These are phyloP conservation scores for Diaporthe amygdali DNA, from an alignment of 2,329 filamentous ascomycete genomes.

Conservation along the genomic window DNA sequence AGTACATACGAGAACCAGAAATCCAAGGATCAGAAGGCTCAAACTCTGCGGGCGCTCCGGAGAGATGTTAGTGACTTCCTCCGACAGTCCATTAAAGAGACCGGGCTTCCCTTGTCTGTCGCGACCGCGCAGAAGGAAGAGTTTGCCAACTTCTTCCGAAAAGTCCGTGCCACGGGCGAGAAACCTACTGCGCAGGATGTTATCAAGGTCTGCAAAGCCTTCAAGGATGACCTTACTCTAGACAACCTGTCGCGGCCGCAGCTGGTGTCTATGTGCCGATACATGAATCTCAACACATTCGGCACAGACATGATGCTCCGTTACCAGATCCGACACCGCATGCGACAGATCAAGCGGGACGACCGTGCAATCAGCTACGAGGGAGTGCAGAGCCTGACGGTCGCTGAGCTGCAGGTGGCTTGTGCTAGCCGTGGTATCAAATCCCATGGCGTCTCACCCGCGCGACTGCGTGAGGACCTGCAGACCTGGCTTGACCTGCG, in stretches of 20 bases:
- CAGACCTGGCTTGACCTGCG: constrained; percentile 94
- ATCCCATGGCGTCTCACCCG: constrained; percentile 90
- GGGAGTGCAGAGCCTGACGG: constrained; percentile 91
- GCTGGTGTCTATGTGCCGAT: constrained; percentile 95
- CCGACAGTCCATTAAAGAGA: constrained; percentile 86
- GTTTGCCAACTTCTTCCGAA: constrained; percentile 96
- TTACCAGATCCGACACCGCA: constrained; percentile 95
- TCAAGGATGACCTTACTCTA: constrained; percentile 95
- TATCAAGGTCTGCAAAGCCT: constrained; percentile 98
- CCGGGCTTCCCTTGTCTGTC: constrained; percentile 85
- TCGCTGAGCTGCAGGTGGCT: constrained; percentile 89
- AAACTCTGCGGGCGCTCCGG: constrained; percentile 79
- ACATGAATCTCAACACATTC: constrained; percentile 97
- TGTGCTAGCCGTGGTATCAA: constrained; percentile 91
- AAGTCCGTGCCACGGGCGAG: constrained; percentile 90
- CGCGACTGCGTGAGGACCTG: constrained; percentile 84
- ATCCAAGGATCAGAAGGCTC: constrained; percentile 87
- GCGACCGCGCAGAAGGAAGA: constrained; percentile 90
- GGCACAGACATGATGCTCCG: constrained; percentile 97
- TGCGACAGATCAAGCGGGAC: constrained; percentile 99
- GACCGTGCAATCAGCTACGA: constrained; percentile 94
- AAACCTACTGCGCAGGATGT: constrained; percentile 87
- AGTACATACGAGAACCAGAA: constrained; percentile 96
- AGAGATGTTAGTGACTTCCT: constrained; percentile 95
- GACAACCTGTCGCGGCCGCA: constrained; percentile 97